Conservation (phyloP, 495 filamentous ascomycete genomes). For the Aspergillus saccharolyticus region DNA sequence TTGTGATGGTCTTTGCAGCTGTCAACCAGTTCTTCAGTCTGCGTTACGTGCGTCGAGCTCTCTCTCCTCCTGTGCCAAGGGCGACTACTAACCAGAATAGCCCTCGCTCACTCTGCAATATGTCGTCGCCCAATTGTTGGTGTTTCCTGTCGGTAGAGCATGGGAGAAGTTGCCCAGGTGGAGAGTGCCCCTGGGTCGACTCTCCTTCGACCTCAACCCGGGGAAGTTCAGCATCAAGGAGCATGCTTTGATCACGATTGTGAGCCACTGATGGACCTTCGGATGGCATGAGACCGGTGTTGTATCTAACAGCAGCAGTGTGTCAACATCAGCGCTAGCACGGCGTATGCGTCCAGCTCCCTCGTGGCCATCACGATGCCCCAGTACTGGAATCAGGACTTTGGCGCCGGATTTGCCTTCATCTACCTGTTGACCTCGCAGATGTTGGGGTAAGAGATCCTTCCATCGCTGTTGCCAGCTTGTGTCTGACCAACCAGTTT, state of each 20-base stretch:
- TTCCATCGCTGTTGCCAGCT: not conserved
- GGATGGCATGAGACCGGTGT: too few relatives aligned
- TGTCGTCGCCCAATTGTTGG: constrained; percentile 59
- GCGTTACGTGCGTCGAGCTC: constrained; percentile 20
- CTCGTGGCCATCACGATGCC: constrained; percentile 50
- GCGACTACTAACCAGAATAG: constrained; percentile 34
- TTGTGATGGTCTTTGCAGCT: constrained; percentile 24
- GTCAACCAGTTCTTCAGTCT: constrained; percentile 28
- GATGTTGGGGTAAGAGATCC: constrained; percentile 48
- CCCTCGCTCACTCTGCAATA: constrained; percentile 72
- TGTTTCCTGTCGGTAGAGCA: constrained; percentile 47
- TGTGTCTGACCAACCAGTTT: constrained; percentile 9
- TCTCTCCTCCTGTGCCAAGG: too few relatives aligned
- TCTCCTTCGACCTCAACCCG: constrained; percentile 48
- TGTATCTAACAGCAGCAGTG: constrained; percentile 12
- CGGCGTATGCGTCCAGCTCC: constrained; percentile 56
- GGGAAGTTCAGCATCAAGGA: constrained; percentile 67
- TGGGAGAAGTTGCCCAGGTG: constrained; percentile 50
- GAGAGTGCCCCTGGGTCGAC: constrained; percentile 56
- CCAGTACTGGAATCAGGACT: constrained; percentile 55
- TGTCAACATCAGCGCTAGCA: constrained; percentile 28
- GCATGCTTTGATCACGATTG: constrained; percentile 66
- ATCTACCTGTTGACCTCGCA: constrained; percentile 60
- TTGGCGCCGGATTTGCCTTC: constrained; percentile 58
- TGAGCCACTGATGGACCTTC: constrained; percentile 15